Percentiles rank a stretch among this genome's conserved stretches.
These are phyloP conservation scores for Hypseocharis bilobata DNA, from an alignment of 441 rosid species.

Conservation along the genomic window DNA sequence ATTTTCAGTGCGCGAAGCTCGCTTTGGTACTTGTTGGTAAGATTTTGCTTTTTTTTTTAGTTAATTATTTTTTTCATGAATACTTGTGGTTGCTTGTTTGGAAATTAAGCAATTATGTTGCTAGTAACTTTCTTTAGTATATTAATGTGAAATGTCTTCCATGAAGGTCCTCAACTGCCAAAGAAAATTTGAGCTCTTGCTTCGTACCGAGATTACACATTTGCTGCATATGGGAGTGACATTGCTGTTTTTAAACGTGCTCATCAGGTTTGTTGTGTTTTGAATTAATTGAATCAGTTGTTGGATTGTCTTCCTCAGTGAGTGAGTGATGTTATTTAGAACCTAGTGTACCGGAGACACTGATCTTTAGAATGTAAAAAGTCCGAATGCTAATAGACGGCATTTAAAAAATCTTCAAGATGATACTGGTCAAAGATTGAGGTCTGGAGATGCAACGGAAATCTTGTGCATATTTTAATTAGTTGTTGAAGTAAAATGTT, in stretches of 20 bases:
- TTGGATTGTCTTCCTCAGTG: neutral
- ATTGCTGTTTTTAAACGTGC: conserved; percentile 77
- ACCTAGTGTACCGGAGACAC: neutral
- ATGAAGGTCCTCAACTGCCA: conserved; percentile 69
- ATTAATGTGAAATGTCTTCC: neutral
- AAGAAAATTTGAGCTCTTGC: conserved; percentile 77
- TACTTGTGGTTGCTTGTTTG: neutral
- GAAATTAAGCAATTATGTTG: neutral
- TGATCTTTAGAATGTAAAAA: neutral
- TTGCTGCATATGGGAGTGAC: conserved; percentile 61
- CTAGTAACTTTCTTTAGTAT: neutral
- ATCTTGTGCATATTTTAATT: too few species aligned
- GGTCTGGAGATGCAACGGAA: too few species aligned
- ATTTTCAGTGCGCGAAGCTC: conserved; percentile 75
- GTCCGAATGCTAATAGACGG: too few species aligned
- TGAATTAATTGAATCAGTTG: neutral
- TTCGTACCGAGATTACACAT: conserved; percentile 73
- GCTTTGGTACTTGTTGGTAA: conserved; percentile 57
- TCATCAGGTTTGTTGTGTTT: conserved; percentile 55
- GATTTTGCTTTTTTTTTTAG: conserved; percentile 12
- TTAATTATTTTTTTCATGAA: neutral
- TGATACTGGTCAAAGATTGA: too few species aligned
- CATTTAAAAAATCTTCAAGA: too few species aligned
- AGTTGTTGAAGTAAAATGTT: too few species aligned
- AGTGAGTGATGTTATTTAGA: too few species aligned